These are phyloP conservation scores for Fusarium falciforme DNA, from an alignment of 2,329 filamentous ascomycete species.

Conservation along the genomic window DNA sequence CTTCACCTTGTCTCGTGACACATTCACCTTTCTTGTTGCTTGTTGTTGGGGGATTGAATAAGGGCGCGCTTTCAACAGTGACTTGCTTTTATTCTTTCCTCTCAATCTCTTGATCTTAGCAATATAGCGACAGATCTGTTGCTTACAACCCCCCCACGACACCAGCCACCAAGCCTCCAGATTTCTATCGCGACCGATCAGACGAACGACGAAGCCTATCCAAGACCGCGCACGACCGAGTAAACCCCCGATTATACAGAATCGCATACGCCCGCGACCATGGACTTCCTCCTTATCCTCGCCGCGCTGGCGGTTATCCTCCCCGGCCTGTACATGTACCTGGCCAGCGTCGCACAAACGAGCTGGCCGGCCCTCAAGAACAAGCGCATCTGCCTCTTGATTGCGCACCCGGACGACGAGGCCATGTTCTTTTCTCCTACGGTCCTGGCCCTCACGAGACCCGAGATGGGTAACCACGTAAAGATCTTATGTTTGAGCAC, in stretches of 20 bases:
- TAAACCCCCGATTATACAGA: neutral
- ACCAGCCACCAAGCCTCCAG: constrained; percentile 1
- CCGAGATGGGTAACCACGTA: constrained; percentile 86
- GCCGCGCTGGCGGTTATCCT: constrained; percentile 51
- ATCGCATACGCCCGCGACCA: constrained; percentile 9
- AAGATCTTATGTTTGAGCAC: constrained; percentile 94
- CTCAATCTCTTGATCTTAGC: neutral
- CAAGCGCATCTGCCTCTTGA: constrained; percentile 91
- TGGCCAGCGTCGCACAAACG: constrained; percentile 57
- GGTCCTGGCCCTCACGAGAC: constrained; percentile 83
- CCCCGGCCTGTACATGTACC: constrained; percentile 65
- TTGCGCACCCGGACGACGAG: constrained; percentile 98
- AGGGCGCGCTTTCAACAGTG: neutral
- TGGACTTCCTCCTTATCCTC: constrained; percentile 41
- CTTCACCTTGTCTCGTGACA: constrained; percentile 21
- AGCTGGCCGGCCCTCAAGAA: constrained; percentile 76
- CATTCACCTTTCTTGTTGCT: constrained; percentile 17
- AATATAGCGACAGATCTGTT: neutral
- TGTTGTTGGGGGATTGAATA: constrained; percentile 4
- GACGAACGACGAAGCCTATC: neutral
- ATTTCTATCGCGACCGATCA: neutral
- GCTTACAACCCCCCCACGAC: constrained; percentile 3
- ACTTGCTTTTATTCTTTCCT: neutral
- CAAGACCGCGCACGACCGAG: constrained; percentile 6
- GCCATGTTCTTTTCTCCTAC: constrained; percentile 99